Conservation (phyloP, 257 asterid species). For the Jasminum sambac region DNA sequence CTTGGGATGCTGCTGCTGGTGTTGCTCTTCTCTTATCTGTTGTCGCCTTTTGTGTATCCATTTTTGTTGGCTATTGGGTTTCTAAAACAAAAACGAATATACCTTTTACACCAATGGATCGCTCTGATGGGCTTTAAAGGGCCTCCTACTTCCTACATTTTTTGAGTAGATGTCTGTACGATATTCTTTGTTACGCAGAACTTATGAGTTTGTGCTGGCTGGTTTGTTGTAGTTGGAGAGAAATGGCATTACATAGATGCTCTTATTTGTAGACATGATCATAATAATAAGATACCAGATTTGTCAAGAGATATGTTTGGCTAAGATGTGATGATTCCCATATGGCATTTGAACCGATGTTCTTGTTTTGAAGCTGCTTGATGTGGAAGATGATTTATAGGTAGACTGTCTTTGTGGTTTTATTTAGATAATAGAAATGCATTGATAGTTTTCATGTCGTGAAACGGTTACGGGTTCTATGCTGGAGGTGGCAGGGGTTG, state of each 20-base stretch:
- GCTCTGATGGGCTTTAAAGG: constrained; percentile 34
- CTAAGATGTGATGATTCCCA: not conserved
- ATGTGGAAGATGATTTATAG: not conserved
- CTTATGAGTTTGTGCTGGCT: not conserved
- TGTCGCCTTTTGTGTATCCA: constrained; percentile 59
- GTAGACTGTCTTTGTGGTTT: not conserved
- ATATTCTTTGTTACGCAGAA: not conserved
- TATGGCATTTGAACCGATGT: not conserved
- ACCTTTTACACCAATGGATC: constrained; percentile 58
- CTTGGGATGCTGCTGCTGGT: constrained; percentile 82
- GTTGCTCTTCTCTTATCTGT: constrained; percentile 68
- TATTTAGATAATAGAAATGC: not conserved
- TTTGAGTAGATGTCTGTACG: not conserved
- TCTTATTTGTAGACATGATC: no score
- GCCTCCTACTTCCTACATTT: constrained; percentile 2
- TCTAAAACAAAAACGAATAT: constrained; percentile 45
- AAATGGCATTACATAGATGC: not conserved
- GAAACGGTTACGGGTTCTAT: not conserved
- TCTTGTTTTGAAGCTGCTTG: not conserved
- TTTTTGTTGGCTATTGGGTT: constrained; percentile 61
- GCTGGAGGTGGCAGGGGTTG: not conserved
- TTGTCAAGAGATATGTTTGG: not conserved
- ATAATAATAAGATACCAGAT: not conserved
- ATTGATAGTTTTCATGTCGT: not conserved
- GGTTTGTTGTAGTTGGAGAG: not conserved